Base-by-base conservation (phyloP, 2,329 filamentous ascomycete species). In the Ascochyta fabae region DNA sequence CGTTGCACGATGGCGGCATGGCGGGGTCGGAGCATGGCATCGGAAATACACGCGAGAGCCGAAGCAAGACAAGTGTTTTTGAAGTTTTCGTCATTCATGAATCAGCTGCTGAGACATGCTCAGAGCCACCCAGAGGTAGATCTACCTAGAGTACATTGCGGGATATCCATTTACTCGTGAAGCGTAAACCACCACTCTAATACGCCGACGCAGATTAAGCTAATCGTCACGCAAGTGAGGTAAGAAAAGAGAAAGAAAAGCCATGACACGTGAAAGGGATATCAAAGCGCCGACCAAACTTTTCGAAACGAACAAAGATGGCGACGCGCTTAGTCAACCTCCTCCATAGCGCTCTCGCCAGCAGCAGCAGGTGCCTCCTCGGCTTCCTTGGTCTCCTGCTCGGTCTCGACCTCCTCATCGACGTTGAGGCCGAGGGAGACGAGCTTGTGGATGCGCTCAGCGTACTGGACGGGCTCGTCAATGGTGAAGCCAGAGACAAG, bases 401-500 rank as follows among this genome's bases (percentile, higher is more conserved):
- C 71, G 54, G 87, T 85, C 81, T 96, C 92, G 54, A 90, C 87
- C 75, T 93, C 90, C 83, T 97, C 94, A 70, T 98, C 94, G 64
- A 99, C 91, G 86, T 98, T 97, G 77, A 99, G 85, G 71, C 95
- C 95, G 62, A 99, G 89, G 69, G 94, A 96, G 66, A 99, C 93
- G 67, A 99, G 92, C 90, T 97, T 97, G 91, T 99, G 94, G 79
- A 99, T 98, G 79, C 95, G 94, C 86, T 97, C 93, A 66, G 95
- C 92, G 79, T 98, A 99, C 81, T 91, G 90, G 70, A 95, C 92
- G 64, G 95, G 95, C 87, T 99, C 95, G 60, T 99, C 95, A 72
- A 99, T 98, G 79, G 95, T 98, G 90, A 99, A 99, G 74, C 95
- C 95, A 70, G 95, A 98, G 75, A 98, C 95, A 58, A 99, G 87